A percentile compares a stretch with the other conserved stretches of the same genome.
Conservation (phyloP, 2,329 filamentous ascomycete species). For the Alternaria rosae region DNA sequence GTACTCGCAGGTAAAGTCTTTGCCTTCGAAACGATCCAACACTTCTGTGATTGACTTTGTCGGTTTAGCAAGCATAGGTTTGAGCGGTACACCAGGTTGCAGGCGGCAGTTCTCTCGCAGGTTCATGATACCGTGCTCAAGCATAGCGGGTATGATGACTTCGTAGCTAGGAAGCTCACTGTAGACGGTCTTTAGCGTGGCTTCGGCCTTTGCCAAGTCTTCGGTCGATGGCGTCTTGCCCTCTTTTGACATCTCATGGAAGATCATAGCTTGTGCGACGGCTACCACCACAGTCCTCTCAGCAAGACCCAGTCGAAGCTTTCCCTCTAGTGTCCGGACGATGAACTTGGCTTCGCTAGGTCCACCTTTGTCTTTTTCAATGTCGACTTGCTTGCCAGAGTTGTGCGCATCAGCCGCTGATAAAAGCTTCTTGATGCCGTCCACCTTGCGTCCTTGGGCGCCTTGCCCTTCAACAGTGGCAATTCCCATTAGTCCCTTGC, state of each 20-base stretch:
- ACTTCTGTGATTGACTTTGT: constrained; percentile 99
- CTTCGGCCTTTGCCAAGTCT: constrained; percentile 83
- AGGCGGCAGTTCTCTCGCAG: constrained; percentile 87
- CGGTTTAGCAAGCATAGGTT: constrained; percentile 98
- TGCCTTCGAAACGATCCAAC: constrained; percentile 92
- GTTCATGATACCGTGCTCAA: constrained; percentile 84
- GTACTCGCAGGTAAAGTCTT: constrained; percentile 97
- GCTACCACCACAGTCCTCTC: constrained; percentile 92
- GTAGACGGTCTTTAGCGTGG: constrained; percentile 89
- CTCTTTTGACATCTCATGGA: constrained; percentile 77
- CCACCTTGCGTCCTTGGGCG: constrained; percentile 88
- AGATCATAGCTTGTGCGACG: constrained; percentile 85
- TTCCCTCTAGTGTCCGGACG: constrained; percentile 91
- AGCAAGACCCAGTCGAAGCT: constrained; percentile 87
- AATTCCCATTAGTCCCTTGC: constrained; percentile 86
- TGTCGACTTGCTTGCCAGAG: constrained; percentile 74
- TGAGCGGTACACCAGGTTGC: constrained; percentile 90
- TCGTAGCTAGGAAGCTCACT: constrained; percentile 96
- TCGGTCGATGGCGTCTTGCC: constrained; percentile 75
- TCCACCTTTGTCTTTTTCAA: constrained; percentile 89
- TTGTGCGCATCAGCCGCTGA: constrained; percentile 82
- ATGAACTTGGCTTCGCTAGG: constrained; percentile 95
- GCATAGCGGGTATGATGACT: constrained; percentile 87
- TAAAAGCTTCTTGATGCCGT: constrained; percentile 94
- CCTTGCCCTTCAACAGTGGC: constrained; percentile 87